phyloP scores from a whole-genome alignment of 306 rosid genomes.

The Mimosa bimucronata region DNA sequence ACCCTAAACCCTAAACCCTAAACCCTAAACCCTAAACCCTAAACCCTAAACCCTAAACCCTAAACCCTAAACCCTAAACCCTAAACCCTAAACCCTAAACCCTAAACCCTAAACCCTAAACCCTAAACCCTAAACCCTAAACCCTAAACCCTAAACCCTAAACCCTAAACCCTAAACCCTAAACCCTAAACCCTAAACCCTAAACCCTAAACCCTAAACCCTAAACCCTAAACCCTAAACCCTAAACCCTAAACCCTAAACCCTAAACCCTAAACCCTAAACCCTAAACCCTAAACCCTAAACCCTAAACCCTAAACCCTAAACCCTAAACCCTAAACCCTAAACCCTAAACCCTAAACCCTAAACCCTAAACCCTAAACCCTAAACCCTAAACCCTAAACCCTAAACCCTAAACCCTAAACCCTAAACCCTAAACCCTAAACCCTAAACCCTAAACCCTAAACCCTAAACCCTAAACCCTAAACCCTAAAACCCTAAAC shows the following conservation, averaged over 20 bases:
- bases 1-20: constrained; percentile 12
- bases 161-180: constrained; percentile 1
- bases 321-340: constrained; percentile 37
- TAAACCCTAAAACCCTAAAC: too few relatives aligned
- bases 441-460: constrained; percentile 34
- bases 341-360: constrained; percentile 40
- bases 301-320: constrained; percentile 37
- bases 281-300: constrained; percentile 14
- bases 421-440: constrained; percentile 38
- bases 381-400: constrained; percentile 31
- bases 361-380: constrained; percentile 15
- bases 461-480: constrained; percentile 32
- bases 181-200: constrained; percentile 1
- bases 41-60: not conserved
- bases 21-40: constrained; percentile 11
- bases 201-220: not conserved
- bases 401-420: constrained; percentile 28
- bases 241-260: constrained; percentile 37
- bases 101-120: not conserved
- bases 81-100: constrained; percentile 20
- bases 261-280: constrained; percentile 39
- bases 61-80: not conserved
- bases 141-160: not conserved
- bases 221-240: constrained; percentile 24
- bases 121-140: not conserved